These are phyloP conservation scores for Coniochaeta hoffmannii DNA, from an alignment of 2,329 filamentous ascomycete species.

Conservation along the genomic window DNA sequence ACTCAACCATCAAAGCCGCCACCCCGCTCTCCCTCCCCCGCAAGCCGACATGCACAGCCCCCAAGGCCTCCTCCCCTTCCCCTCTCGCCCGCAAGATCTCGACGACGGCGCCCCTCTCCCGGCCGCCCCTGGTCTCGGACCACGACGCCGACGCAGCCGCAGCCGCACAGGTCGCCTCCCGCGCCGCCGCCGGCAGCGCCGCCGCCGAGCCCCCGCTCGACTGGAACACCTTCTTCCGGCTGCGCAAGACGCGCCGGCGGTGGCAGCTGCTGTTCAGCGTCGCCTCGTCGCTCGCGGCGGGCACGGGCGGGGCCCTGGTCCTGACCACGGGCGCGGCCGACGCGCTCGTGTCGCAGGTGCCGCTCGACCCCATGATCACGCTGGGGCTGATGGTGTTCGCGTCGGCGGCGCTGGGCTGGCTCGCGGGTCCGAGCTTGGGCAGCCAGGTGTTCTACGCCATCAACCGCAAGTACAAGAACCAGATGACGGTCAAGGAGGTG, in stretches of 20 bases:
- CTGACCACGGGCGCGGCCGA: slow-evolving; percentile 69
- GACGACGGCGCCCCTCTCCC: slow-evolving; percentile 11
- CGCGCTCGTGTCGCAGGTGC: slow-evolving; percentile 60
- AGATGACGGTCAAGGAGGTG: slow-evolving; percentile 81
- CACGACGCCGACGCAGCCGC: slow-evolving; percentile 11
- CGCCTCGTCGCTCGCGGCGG: slow-evolving; percentile 53
- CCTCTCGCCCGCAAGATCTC: slow-evolving; percentile 9
- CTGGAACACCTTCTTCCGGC: slow-evolving; percentile 90
- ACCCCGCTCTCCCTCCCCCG: slow-evolving; percentile 12
- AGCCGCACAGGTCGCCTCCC: slow-evolving; percentile 14
- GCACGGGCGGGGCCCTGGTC: slow-evolving; percentile 54
- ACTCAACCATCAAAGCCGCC: slow-evolving; percentile 16
- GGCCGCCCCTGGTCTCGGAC: slow-evolving; percentile 7
- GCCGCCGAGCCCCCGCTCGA: slow-evolving; percentile 44
- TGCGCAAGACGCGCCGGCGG: slow-evolving; percentile 77
- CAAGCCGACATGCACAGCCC: slow-evolving; percentile 6
- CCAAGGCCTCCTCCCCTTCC: slow-evolving; percentile 5
- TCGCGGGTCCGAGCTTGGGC: slow-evolving; percentile 76
- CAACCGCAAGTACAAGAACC: slow-evolving; percentile 61
- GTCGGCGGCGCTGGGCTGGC: slow-evolving; percentile 77
- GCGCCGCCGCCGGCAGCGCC: slow-evolving; percentile 19
- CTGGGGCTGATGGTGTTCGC: slow-evolving; percentile 73
- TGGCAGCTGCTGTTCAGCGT: slow-evolving; percentile 77
- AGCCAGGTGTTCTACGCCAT: slow-evolving; percentile 70
- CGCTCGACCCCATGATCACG: slow-evolving; percentile 81